These are phyloP conservation scores for Penstemon davidsonii DNA, from an alignment of 257 asterid species.

Conservation along the genomic window DNA sequence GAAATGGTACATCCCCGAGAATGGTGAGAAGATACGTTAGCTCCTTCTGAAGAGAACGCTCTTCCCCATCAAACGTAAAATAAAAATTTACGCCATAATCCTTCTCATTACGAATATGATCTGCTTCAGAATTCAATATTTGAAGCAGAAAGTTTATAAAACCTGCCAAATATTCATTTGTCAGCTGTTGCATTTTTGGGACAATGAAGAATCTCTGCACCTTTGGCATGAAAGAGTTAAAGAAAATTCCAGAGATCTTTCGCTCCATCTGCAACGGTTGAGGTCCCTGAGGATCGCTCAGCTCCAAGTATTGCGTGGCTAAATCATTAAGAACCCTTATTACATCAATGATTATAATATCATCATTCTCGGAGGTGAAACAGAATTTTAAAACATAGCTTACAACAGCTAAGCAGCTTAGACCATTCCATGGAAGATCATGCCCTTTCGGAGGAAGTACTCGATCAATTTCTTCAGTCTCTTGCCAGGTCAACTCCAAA, in stretches of 20 bases:
- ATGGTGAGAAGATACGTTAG: too few relatives aligned
- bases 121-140: background rate
- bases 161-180: background rate
- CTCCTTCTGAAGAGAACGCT: too few relatives aligned
- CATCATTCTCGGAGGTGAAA: background rate
- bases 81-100: too few relatives aligned
- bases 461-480: too few relatives aligned
- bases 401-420: constrained; percentile 3
- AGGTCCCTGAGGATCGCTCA: too few relatives aligned
- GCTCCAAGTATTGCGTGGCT: background rate
- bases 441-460: background rate
- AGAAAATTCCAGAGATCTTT: background rate
- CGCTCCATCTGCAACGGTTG: background rate
- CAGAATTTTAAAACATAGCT: constrained; percentile 8
- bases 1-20: too few relatives aligned
- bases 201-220: background rate
- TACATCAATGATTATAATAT: background rate
- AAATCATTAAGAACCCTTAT: background rate
- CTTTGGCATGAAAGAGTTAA: background rate
- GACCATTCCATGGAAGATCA: constrained; percentile 1
- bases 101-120: too few relatives aligned
- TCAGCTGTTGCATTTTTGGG: background rate
- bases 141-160: background rate
- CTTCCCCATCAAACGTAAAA: background rate
- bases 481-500: too few relatives aligned